These are phyloP conservation scores for Leucocoprinus sp. DNA, from an alignment of 768 basidiomycete species.

Conservation along the genomic window DNA sequence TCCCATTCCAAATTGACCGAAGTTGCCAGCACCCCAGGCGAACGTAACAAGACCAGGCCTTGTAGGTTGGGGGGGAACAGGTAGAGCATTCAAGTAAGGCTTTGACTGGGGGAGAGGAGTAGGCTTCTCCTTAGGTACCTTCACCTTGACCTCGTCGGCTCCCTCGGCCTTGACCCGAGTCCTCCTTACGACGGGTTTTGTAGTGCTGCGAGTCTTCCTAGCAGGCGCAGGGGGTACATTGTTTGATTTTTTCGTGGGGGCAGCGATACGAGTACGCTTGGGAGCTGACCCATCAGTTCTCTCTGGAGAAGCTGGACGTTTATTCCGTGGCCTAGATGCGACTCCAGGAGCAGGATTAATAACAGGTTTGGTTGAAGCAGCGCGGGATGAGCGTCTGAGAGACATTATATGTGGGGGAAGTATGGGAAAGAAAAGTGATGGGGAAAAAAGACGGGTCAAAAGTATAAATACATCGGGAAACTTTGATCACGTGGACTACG, in stretches of 20 bases:
- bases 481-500: slow-evolving; percentile 30
- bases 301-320: slow-evolving; percentile 46
- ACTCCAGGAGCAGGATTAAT: slow-evolving; percentile 23
- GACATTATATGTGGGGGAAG: slow-evolving; percentile 24
- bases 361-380: slow-evolving; percentile 36
- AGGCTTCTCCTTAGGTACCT: slow-evolving; percentile 9
- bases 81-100: slow-evolving; percentile 62
- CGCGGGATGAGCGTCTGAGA: slow-evolving; percentile 46
- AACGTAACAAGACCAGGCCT: slow-evolving; percentile 71
- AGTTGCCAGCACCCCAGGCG: slow-evolving; percentile 88
- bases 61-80: slow-evolving; percentile 42
- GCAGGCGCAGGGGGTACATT: slow-evolving; percentile 26
- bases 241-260: slow-evolving; percentile 33
- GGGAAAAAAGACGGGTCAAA: slow-evolving; percentile 11
- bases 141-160: slow-evolving; percentile 2
- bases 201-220: slow-evolving; percentile 18
- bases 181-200: slow-evolving; percentile 4
- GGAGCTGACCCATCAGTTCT: slow-evolving; percentile 33
- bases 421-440: slow-evolving; percentile 13
- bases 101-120: slow-evolving; percentile 31
- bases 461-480: slow-evolving; percentile 14
- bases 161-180: slow-evolving; percentile 6
- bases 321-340: slow-evolving; percentile 26
- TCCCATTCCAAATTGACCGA: slow-evolving; percentile 94
- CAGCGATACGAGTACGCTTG: slow-evolving; percentile 39